These are phyloP conservation scores for Phytophthora pseudosyringae DNA, from an alignment of 352 stramenopile genomes.

Conservation along the genomic window DNA sequence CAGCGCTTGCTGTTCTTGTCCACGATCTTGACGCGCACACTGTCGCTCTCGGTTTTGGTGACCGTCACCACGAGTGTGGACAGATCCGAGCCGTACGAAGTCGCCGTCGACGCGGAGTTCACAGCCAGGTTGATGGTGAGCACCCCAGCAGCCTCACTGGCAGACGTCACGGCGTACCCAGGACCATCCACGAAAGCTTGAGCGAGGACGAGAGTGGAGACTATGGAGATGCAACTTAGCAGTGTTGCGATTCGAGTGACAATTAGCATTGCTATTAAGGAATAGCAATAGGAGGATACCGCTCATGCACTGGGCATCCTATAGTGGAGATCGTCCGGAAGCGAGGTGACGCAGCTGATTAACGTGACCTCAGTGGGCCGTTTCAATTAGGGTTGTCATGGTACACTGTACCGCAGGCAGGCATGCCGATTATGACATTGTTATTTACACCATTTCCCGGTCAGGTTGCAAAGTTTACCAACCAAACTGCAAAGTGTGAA, in stretches of 20 bases:
- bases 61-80: constrained; percentile 50
- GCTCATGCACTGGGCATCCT: too few relatives aligned
- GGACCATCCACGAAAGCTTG: constrained; percentile 40
- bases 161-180: constrained; percentile 46
- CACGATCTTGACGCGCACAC: constrained; percentile 57
- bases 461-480: constrained; percentile 1
- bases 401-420: too few relatives aligned
- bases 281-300: too few relatives aligned
- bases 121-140: constrained; percentile 43
- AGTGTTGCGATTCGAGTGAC: too few relatives aligned
- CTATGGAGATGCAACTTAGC: too few relatives aligned
- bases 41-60: constrained; percentile 43
- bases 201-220: too few relatives aligned
- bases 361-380: too few relatives aligned
- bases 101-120: constrained; percentile 27
- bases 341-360: too few relatives aligned
- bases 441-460: constrained; percentile 17
- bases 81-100: constrained; percentile 45
- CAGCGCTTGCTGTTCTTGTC: constrained; percentile 60
- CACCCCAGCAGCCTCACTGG: constrained; percentile 33
- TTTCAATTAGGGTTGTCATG: too few relatives aligned
- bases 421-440: too few relatives aligned
- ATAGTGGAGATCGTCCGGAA: too few relatives aligned
- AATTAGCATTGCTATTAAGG: too few relatives aligned
- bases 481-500: constrained; percentile 3